Conservation (phyloP, 75 land plant genomes). For the Selaginella moellendorffii region DNA sequence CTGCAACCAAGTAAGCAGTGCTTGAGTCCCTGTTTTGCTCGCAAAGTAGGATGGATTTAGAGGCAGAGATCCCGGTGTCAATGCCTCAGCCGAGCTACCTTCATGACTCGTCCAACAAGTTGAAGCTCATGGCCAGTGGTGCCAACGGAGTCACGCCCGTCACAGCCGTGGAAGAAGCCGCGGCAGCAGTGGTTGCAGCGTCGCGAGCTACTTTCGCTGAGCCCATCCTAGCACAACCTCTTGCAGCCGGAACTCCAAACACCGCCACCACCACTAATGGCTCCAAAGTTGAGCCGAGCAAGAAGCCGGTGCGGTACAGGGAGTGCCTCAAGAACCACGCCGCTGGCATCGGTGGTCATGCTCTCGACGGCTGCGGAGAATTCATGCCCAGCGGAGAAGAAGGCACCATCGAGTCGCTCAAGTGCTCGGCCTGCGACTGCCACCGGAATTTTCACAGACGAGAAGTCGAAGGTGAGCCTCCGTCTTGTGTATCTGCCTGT, state of each 20-base stretch:
- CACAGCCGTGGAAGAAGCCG: not conserved
- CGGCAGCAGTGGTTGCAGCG: not conserved
- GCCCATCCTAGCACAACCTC: too few relatives aligned
- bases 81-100: too few relatives aligned
- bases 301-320: slow-evolving; percentile 19
- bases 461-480: slow-evolving; percentile 7
- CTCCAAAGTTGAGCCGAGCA: not conserved
- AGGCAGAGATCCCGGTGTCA: too few relatives aligned
- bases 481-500: too few relatives aligned
- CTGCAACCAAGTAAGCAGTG: too few relatives aligned
- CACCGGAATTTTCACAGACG: slow-evolving; percentile 56
- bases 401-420: slow-evolving; percentile 33
- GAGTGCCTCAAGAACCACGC: slow-evolving; percentile 62
- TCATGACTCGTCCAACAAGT: too few relatives aligned
- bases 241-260: not conserved
- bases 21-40: too few relatives aligned
- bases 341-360: slow-evolving; percentile 43
- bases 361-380: slow-evolving; percentile 57
- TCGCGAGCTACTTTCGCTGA: too few relatives aligned
- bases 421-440: slow-evolving; percentile 52
- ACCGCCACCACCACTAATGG: too few relatives aligned
- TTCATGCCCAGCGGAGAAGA: slow-evolving; percentile 58
- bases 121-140: too few relatives aligned
- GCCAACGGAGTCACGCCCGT: not conserved
- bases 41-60: too few relatives aligned